Conservation (phyloP, 306 rosid species). For the Carpinus fangiana region DNA sequence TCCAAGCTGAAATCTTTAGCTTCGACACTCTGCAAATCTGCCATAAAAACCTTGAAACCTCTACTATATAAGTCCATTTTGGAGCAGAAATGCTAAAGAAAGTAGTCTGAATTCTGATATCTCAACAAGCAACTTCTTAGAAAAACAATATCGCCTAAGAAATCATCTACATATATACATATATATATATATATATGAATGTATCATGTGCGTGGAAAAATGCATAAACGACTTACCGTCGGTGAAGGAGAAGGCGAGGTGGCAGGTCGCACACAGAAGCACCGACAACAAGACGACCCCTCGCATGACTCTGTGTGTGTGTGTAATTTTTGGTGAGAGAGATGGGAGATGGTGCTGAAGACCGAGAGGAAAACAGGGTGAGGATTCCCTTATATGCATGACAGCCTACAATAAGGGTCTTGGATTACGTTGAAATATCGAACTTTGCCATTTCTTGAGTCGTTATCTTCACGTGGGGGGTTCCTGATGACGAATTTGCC, state of each 20-base stretch:
- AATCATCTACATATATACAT: too few species aligned
- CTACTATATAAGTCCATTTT: not conserved
- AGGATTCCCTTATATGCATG: constrained; percentile 68
- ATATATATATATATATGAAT: too few species aligned
- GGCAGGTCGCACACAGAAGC: constrained; percentile 57
- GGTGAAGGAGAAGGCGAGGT: constrained; percentile 45
- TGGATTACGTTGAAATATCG: constrained; percentile 23
- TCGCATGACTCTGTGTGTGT: constrained; percentile 38
- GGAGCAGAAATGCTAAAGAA: not conserved
- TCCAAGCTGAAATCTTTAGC: too few species aligned
- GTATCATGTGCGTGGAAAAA: too few species aligned
- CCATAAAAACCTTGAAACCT: not conserved
- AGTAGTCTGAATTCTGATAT: not conserved
- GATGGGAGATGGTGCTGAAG: not conserved
- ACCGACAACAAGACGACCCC: constrained; percentile 41
- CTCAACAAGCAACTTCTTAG: not conserved
- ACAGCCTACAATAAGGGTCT: constrained; percentile 34
- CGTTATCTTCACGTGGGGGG: constrained; percentile 21
- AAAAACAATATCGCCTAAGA: not conserved
- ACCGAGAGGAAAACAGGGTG: constrained; percentile 5
- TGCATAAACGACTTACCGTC: constrained; percentile 57
- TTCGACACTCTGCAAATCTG: not conserved
- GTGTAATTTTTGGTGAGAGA: constrained; percentile 14
- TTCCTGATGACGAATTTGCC: constrained; percentile 22
- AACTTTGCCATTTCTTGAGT: constrained; percentile 43